These are phyloP conservation scores for Euryodendron excelsum DNA, from an alignment of 148 eudicot species.

Conservation along the genomic window DNA sequence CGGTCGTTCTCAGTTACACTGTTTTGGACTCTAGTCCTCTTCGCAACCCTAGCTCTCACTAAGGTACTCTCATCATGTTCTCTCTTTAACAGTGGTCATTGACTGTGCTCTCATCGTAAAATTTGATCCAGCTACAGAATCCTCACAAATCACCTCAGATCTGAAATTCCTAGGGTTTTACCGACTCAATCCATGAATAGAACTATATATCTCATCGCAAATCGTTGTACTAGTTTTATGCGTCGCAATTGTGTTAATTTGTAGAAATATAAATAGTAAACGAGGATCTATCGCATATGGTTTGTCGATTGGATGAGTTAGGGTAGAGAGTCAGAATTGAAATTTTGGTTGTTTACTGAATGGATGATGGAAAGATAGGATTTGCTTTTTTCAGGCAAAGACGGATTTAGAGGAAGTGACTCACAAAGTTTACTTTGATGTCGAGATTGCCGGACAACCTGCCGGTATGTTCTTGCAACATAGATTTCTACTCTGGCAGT, in stretches of 20 bases:
- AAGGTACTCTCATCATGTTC: no score
- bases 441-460: constrained; percentile 82
- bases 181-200: no score
- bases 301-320: neutral
- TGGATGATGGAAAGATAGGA: no score
- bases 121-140: constrained; percentile 2
- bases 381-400: constrained; percentile 60
- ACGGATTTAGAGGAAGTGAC: constrained; percentile 81
- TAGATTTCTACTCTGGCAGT: neutral
- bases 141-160: neutral
- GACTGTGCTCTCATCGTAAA: neutral
- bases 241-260: neutral
- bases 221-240: neutral
- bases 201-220: neutral
- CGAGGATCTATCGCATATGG: neutral
- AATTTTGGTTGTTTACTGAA: no score
- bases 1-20: constrained; percentile 27
- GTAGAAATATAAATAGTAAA: neutral
- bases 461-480: constrained; percentile 53
- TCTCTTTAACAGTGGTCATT: neutral
- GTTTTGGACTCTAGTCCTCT: constrained; percentile 36
- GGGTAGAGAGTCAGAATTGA: neutral
- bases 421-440: constrained; percentile 86
- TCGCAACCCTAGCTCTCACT: constrained; percentile 51
- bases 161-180: neutral